Conservation (phyloP, 2,329 filamentous ascomycete genomes). For the Fusarium pininemorale region DNA sequence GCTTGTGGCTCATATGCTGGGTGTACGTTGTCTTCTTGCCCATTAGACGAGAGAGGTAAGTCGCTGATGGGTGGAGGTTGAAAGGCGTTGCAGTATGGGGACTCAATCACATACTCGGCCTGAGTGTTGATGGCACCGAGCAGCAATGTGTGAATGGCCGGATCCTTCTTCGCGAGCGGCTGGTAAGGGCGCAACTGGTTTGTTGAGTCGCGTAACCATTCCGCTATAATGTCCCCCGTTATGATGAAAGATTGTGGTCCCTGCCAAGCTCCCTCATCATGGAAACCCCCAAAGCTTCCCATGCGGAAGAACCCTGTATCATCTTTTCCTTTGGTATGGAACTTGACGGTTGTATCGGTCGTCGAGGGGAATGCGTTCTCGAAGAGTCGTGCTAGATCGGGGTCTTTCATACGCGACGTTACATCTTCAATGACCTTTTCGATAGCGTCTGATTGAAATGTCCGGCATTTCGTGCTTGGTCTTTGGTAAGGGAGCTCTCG, state of each 20-base stretch:
- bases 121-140: conserved; percentile 96
- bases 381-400: conserved; percentile 90
- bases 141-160: conserved; percentile 79
- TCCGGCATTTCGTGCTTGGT: conserved; percentile 82
- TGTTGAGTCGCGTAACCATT: conserved; percentile 91
- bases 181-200: conserved; percentile 96
- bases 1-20: conserved; percentile 83
- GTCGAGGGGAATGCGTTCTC: conserved; percentile 92
- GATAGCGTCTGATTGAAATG: conserved; percentile 86
- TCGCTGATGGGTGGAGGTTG: conserved; percentile 89
- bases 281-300: conserved; percentile 41
- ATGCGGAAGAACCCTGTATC: conserved; percentile 50
- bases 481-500: conserved; percentile 86
- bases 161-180: conserved; percentile 81
- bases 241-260: conserved; percentile 93
- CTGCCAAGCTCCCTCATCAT: conserved; percentile 74
- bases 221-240: conserved; percentile 90
- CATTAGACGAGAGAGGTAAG: conserved; percentile 76
- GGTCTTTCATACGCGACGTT: conserved; percentile 80
- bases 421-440: conserved; percentile 89
- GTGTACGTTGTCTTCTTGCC: conserved; percentile 85
- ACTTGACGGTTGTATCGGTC: conserved; percentile 87
- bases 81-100: conserved; percentile 98
- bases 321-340: conserved; percentile 74
- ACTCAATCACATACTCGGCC: conserved; percentile 91